Evolutionary conservation across 768 basidiomycete genomes (phyloP).

Genomic region (Pulveroboletus sp.): DNA sequence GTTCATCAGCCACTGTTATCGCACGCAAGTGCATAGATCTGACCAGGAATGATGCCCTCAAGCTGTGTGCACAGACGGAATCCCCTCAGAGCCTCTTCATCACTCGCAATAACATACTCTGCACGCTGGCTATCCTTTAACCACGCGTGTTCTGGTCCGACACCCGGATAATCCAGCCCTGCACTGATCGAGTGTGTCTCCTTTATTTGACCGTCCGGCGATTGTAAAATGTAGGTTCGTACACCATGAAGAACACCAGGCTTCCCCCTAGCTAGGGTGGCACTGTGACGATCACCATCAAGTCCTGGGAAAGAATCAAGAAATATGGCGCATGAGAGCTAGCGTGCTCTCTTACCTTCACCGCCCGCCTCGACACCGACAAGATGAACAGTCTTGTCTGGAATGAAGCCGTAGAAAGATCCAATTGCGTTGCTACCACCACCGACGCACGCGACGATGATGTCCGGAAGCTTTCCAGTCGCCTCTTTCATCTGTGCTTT

Average conservation of each 20-base stretch:
- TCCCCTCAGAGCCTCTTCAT: constrained; percentile 89
- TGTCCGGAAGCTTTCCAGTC: constrained; percentile 86
- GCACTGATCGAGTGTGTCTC: constrained; percentile 98
- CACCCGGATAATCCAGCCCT: constrained; percentile 95
- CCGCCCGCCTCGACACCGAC: constrained; percentile 98
- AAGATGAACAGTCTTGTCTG: constrained; percentile 77
- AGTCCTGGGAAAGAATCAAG: constrained; percentile 40
- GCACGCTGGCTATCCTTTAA: constrained; percentile 92
- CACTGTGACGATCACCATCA: constrained; percentile 84
- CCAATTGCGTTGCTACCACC: constrained; percentile 98
- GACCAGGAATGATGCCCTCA: constrained; percentile 96
- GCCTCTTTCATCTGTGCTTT: constrained; percentile 72
- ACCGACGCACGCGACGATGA: constrained; percentile 93
- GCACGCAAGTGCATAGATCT: constrained; percentile 11
- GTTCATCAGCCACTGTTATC: background rate
- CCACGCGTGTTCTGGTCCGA: constrained; percentile 98
- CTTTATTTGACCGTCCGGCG: constrained; percentile 83
- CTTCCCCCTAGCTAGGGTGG: constrained; percentile 85
- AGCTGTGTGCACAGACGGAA: constrained; percentile 88
- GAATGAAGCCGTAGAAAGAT: constrained; percentile 95
- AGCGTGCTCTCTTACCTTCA: constrained; percentile 54
- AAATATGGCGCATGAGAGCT: too few species aligned
- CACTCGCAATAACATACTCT: constrained; percentile 91
- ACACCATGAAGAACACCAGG: constrained; percentile 97
- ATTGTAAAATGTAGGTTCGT: constrained; percentile 91